Base-by-base conservation (phyloP, 2,329 filamentous ascomycete species). In the Pseudopyrenochaeta lycopersici region DNA sequence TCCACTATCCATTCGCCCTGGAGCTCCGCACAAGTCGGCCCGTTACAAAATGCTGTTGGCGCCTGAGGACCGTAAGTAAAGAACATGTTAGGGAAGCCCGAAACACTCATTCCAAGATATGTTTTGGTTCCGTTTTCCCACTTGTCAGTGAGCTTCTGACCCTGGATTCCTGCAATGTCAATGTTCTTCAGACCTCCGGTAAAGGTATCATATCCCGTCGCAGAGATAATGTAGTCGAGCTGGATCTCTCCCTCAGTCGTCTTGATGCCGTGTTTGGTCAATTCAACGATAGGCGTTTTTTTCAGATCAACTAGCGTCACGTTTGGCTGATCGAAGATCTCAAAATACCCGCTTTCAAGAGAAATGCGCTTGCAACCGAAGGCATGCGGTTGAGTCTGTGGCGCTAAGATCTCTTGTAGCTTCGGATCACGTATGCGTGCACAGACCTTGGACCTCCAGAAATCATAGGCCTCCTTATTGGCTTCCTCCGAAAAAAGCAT, bases 1-100 rank as follows among this genome's bases (percentile, higher is more conserved):
- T 83, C 79, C 14, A 77, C 74, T 49, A 87, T 81, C 83, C 83
- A 87, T 0, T 82, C 74, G 2, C 83, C 85, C 60, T 88, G 85
- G 1, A 84, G 63, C 56, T 86, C 82, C 7, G 82, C 79, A 1
- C 76, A 79, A 0, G 80, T 79, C 0, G 86, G 85, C 0, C 84
- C 85, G 59, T 87, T 88, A 63, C 77, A 64, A 70, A 87, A 73
- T 0, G 83, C 77, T 0, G 84, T 86, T 0, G 85, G 85, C 0
- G 76, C 82, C n/a, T 88, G 85, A 0, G 80, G 75, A 0, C 84
- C 84, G 63, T 86, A 87, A 3, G 58, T 58, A 39, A 70, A 64
- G 56, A 82, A 77, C 52, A 82, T 63, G 21, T 54, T 50, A 5
- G 80, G 80, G 49, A 79, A 81, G 0, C 72, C 65, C 1, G 71